Evolutionary conservation across 805 yeast genomes (phyloP).

Genomic region (Wickerhamiella occidentalis): DNA sequence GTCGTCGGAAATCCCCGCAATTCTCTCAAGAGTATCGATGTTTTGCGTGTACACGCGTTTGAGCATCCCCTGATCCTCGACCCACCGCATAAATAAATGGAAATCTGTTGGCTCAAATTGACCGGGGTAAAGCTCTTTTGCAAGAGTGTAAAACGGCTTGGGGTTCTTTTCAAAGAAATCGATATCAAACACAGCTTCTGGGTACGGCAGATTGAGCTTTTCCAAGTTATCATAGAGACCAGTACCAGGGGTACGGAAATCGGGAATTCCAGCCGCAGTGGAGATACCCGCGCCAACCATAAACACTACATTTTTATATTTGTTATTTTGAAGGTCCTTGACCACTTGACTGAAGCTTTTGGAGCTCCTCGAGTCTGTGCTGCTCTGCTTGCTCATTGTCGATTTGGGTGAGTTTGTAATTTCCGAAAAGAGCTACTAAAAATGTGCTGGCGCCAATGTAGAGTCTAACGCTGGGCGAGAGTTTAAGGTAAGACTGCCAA

Average conservation of each 20-base stretch:
- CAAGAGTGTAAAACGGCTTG: conserved; percentile 70
- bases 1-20: conserved; percentile 60
- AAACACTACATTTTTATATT: conserved; percentile 20
- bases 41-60: conserved; percentile 80
- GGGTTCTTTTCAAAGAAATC: conserved; percentile 68
- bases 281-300: conserved; percentile 86
- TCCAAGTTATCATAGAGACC: conserved; percentile 61
- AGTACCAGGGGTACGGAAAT: conserved; percentile 82
- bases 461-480: conserved; percentile 19
- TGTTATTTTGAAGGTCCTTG: background rate
- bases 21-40: conserved; percentile 80
- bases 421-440: conserved; percentile 19
- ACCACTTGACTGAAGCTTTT: conserved; percentile 1
- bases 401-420: conserved; percentile 17
- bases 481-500: conserved; percentile 15
- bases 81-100: conserved; percentile 56
- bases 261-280: conserved; percentile 90
- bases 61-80: conserved; percentile 52
- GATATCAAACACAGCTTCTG: conserved; percentile 92
- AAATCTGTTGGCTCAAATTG: conserved; percentile 72
- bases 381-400: conserved; percentile 17
- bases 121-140: conserved; percentile 80
- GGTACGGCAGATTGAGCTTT: conserved; percentile 66
- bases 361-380: conserved; percentile 13
- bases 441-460: conserved; percentile 18